Base-by-base conservation (phyloP, 2,329 filamentous ascomycete species). In the Penicillium expansum region DNA sequence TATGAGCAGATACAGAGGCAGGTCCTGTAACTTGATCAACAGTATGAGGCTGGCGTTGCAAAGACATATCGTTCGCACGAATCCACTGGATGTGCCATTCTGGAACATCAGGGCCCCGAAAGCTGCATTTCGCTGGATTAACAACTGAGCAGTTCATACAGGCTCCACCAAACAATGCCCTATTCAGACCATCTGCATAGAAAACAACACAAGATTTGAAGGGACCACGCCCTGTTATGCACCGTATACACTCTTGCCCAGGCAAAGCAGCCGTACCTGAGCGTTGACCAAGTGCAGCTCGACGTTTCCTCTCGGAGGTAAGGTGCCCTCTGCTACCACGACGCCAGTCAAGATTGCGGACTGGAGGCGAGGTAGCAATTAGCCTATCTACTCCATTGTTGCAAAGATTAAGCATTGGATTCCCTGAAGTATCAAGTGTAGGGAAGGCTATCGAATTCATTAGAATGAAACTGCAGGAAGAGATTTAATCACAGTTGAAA, bases 381-480 rank as follows among this genome's bases (percentile, higher is more conserved):
- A 0, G 0, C 5, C 1, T 2, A 11, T 18, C 10, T 18, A 6
- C 0, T 18, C 1, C 5, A 44, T 3, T 1, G 11, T 4, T 29
- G 42, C 11, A 30, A 18, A 18, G 1, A 5, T 9, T 18, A 3
- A 27, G 27, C 24, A 44, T 29, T 7, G n/a, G n/a, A 5, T 44
- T 44, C 42, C 42, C 16, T 44, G 42, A 27, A 44, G 42, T 18
- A 11, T 44, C 42, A 29, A 44, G 24, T 44, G 42, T 18, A 13
- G 16, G 24, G 41, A 18, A 1, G 16, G 6, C 24, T 44, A 18
- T 30, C 24, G 16, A 29, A 42, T 29, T 6, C n/a, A 30, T 44
- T 44, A 18, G 24, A 30, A 44, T 27, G 11, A 29, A 18, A 6
- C n/a, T 18, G 4, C 10, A 14, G n/a, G 27, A 43, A n/a, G 16